Base-by-base conservation (phyloP, 176 grass and related monocot species). In the Otatea glauca region DNA sequence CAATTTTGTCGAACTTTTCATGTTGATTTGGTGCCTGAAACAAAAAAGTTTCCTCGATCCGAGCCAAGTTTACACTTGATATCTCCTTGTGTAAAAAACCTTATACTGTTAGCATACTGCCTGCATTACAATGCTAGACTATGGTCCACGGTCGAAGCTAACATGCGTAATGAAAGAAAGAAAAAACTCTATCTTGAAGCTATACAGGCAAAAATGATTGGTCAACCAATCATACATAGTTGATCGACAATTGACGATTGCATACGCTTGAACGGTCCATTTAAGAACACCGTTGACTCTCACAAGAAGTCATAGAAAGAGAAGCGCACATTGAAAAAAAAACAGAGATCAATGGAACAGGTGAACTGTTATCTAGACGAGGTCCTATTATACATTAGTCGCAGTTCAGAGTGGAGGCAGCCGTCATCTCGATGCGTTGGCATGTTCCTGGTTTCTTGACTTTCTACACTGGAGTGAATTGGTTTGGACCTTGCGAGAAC, bases 311-410 rank as follows among this genome's bases (percentile, higher is more conserved):
- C 23, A 21, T 3, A 7, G 35, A 79, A 73, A 65, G 39, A 9
- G 35, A 27, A 17, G 14, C 9, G 0, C 1, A 4, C 20, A 43
- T 10, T 53, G 50, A 7, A 20, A n/a, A 35, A 11, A 55, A 7
- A 16, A 50, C 4, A 13, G 47, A 68, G 34, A 5, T 44, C 0
- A 61, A 75, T 80, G 83, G 72, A 86, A 35, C 88, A 60, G 48
- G 88, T 86, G 84, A 90, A 67, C 79, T 50, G 50, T 86, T 72
- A 90, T 90, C 88, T 72, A 44, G 3, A 38, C 21, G 6, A 81
- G 65, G 83, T 77, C 72, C 65, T 71, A 71, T 43, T 38, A 64
- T 85, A 63, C 10, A 45, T 9, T 60, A 66, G 2, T 78, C 14
- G 2, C 34, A 32, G 21, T 47, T 47, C 35, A 21, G 70, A 78